Evolutionary conservation across 1,284 basidiomycete genomes (phyloP).

Genomic region (Quambalaria eucalypti): DNA sequence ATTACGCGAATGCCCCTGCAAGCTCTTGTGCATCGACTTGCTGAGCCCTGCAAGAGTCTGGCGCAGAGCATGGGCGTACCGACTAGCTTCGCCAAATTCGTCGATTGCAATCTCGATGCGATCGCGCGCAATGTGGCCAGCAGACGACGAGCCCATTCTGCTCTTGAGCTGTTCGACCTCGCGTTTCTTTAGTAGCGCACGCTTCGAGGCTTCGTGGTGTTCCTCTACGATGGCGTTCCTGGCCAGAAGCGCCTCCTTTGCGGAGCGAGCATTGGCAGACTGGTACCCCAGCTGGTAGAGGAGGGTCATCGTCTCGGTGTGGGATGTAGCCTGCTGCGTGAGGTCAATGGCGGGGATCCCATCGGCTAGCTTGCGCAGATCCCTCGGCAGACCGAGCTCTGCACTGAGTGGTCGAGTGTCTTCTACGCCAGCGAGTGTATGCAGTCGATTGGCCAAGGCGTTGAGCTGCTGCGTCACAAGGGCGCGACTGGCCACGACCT

Average conservation of each 20-base stretch:
- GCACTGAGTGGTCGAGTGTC: slow-evolving; percentile 16
- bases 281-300: slow-evolving; percentile 24
- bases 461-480: not conserved
- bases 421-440: slow-evolving; percentile 9
- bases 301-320: not conserved
- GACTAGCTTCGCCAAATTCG: slow-evolving; percentile 21
- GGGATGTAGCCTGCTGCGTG: not conserved
- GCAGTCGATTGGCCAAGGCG: not conserved
- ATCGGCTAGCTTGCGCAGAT: not conserved
- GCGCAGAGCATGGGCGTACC: slow-evolving; percentile 12
- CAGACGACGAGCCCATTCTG: not conserved
- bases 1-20: slow-evolving; percentile 29
- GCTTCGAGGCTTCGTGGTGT: slow-evolving; percentile 28
- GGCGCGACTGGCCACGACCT: not conserved
- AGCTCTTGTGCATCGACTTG: slow-evolving; percentile 18
- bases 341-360: not conserved
- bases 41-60: slow-evolving; percentile 23
- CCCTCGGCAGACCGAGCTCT: not conserved
- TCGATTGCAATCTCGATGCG: slow-evolving; percentile 31
- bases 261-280: slow-evolving; percentile 32
- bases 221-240: slow-evolving; percentile 41
- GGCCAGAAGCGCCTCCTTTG: slow-evolving; percentile 33
- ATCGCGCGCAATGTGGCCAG: slow-evolving; percentile 6
- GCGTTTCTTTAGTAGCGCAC: slow-evolving; percentile 22
- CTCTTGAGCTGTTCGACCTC: slow-evolving; percentile 31